Evolutionary conservation across 1,284 basidiomycete genomes (phyloP), one percentile per base, ranked within the genome.

Genomic region (Rhodotorula sp.): DNA sequence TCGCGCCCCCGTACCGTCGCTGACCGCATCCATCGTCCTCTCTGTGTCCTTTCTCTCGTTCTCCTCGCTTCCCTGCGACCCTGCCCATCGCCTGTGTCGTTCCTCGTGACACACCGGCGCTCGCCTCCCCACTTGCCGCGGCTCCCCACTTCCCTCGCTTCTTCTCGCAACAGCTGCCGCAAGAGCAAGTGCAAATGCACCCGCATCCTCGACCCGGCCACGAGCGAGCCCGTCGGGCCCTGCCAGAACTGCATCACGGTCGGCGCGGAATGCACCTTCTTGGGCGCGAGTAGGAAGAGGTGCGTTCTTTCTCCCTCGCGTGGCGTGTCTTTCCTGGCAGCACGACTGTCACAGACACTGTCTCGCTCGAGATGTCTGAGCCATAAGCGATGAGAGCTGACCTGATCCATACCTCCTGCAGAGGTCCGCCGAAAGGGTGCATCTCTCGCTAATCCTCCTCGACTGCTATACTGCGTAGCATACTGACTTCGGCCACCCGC

Each of bases 121-220:
- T 48, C 46, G 17, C 25, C 12, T 27, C 53, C 21, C 7, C 42
- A 3, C 13, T 8, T 41, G 12, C 9, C 34, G 41, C 4, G 5
- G 1, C 58, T 17, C 44, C 25, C 34, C 19, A 4, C 4, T 27
- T 7, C n/a, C n/a, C 44, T 1, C 49, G 44, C 14, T 12, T 44
- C 16, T 7, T 42, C 21, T 3, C 88, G 46, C 81, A 88, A 90
- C 81, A 90, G 91, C 79, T 92, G 91, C 81, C 86, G 90, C 70
- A 91, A 90, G 80, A 89, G 89, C 8, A 91, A 91, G 80, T 90
- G 88, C 84, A 90, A 90, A 81, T 90, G 89, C 81, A 88, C 89
- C 79, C 85, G 88, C 56, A 77, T 69, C 56, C 50, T 84, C 52
- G 83, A 83, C 50, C 80, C 80, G 10, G 65, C 71, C 13, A 63